Percentiles rank a stretch among this genome's conserved stretches.
phyloP scores from a whole-genome alignment of 2,329 filamentous ascomycete species.

The Cercospora sp. region DNA sequence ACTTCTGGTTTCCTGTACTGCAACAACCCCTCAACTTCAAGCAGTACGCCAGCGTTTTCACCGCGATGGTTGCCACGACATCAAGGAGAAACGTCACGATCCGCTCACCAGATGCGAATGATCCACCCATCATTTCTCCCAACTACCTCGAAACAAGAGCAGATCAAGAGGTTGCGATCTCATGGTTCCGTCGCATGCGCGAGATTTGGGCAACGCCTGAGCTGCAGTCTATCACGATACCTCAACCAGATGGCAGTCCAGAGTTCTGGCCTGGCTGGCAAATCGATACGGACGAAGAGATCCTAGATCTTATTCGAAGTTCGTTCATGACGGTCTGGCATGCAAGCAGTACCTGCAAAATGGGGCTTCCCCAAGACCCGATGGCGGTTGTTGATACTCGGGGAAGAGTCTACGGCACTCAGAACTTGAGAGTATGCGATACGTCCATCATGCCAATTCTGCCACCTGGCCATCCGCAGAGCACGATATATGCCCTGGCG shows the following conservation, averaged over 20 bases:
- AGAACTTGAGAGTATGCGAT: constrained; percentile 11
- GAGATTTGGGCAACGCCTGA: not conserved
- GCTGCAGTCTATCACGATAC: not conserved
- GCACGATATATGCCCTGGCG: constrained; percentile 16
- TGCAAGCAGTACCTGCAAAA: constrained; percentile 15
- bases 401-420: not conserved
- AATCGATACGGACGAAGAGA: not conserved
- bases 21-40: too few species aligned
- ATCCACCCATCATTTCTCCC: not conserved
- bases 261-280: not conserved
- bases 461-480: constrained; percentile 16
- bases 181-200: constrained; percentile 2
- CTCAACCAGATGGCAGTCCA: constrained; percentile 1
- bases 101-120: not conserved
- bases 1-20: not conserved
- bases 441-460: constrained; percentile 8
- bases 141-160: not conserved
- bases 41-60: too few species aligned
- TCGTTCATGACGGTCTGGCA: not conserved
- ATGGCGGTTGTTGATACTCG: constrained; percentile 7
- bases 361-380: not conserved
- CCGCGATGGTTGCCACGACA: too few species aligned
- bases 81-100: too few species aligned
- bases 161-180: not conserved
- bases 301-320: not conserved